phyloP scores from a whole-genome alignment of 306 rosid genomes.

The Glycine latifolia region DNA sequence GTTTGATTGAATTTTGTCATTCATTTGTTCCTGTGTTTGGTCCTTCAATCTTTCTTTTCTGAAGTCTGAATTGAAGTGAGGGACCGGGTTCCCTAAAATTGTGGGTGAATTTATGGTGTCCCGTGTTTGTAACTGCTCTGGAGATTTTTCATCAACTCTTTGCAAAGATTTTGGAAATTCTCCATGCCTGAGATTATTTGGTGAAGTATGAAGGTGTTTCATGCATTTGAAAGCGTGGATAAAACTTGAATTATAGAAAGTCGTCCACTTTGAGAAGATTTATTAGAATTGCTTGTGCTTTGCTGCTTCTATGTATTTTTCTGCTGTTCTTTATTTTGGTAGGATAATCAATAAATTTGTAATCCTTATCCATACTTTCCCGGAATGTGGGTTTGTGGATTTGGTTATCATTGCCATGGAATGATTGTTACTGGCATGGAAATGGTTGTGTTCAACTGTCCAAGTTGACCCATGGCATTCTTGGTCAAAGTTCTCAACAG shows the following conservation, averaged over 20 bases:
- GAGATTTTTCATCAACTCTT: not conserved
- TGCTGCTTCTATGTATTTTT: constrained; percentile 6
- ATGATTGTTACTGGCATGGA: constrained; percentile 2
- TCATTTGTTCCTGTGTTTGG: constrained; percentile 34
- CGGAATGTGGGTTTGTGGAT: not conserved
- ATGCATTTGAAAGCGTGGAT: not conserved
- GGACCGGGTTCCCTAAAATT: constrained; percentile 32
- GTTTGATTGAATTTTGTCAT: constrained; percentile 44
- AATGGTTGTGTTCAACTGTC: constrained; percentile 14
- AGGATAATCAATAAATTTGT: not conserved
- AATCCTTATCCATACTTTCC: not conserved
- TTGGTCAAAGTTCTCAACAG: not conserved
- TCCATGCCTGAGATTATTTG: constrained; percentile 2
- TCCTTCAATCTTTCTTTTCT: constrained; percentile 44
- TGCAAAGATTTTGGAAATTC: constrained; percentile 28
- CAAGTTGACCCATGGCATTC: constrained; percentile 6
- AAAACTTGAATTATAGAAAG: constrained; percentile 12
- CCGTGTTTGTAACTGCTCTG: constrained; percentile 11
- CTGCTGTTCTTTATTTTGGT: constrained; percentile 16
- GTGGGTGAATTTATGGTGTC: constrained; percentile 41
- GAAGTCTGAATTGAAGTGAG: constrained; percentile 35
- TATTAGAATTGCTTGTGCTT: constrained; percentile 27
- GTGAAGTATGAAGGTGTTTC: constrained; percentile 22
- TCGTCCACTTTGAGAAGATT: constrained; percentile 1
- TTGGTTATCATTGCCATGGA: not conserved